These are phyloP conservation scores for Flaveria sonorensis DNA, from an alignment of 129 eudicot genomes.

Conservation along the genomic window DNA sequence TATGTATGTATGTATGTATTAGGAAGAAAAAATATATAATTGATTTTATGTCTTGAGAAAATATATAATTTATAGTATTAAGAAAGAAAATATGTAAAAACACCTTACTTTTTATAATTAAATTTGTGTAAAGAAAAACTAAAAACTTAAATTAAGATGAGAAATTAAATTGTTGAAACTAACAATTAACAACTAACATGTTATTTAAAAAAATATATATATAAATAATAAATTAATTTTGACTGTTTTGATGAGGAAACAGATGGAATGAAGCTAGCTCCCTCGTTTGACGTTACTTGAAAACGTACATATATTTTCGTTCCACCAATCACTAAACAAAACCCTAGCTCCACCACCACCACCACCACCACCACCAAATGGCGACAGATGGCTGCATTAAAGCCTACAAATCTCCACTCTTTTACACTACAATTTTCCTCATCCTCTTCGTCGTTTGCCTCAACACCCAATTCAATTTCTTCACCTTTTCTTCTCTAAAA, in stretches of 20 bases:
- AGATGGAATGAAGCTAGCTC: slow-evolving; percentile 22
- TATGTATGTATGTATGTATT: too few species aligned
- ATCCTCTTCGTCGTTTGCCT: slow-evolving; percentile 46
- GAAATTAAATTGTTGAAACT: background rate
- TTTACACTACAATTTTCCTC: slow-evolving; percentile 41
- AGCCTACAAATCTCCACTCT: slow-evolving; percentile 25
- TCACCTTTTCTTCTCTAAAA: slow-evolving; percentile 36
- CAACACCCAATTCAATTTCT: slow-evolving; percentile 40
- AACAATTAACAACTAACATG: too few species aligned
- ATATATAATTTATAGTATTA: too few species aligned
- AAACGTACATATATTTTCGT: background rate
- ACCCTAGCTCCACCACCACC: slow-evolving; percentile 36
- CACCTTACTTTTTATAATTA: too few species aligned
- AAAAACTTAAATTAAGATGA: too few species aligned
- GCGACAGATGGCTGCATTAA: slow-evolving; percentile 28
- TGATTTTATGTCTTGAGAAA: too few species aligned
- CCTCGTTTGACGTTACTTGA: slow-evolving; percentile 8
- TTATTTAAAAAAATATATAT: background rate
- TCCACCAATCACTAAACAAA: slow-evolving; percentile 32
- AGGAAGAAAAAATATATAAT: too few species aligned
- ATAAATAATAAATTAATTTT: background rate
- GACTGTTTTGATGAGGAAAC: background rate
- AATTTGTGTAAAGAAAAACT: too few species aligned
- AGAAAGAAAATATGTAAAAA: too few species aligned
- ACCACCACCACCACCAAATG: slow-evolving; percentile 26